These are phyloP conservation scores for Stephanodiscus triporus DNA, from an alignment of 108 stramenopile genomes.

Conservation along the genomic window DNA sequence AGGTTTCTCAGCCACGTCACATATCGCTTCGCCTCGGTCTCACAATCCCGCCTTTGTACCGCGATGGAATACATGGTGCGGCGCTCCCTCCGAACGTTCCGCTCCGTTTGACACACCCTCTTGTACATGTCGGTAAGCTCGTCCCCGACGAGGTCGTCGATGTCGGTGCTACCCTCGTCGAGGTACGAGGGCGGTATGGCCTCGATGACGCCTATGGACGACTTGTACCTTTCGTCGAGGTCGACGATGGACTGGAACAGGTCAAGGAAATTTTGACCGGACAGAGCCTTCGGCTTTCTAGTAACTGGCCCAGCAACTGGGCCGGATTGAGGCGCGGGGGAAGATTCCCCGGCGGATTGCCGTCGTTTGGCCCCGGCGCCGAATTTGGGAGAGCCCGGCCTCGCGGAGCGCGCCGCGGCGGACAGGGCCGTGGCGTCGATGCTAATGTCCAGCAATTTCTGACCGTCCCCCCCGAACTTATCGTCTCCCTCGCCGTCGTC, in stretches of 20 bases:
- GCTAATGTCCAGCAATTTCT: conserved; percentile 47
- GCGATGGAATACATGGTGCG: conserved; percentile 66
- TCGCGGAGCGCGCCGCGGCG: conserved; percentile 12
- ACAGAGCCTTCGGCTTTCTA: conserved; percentile 40
- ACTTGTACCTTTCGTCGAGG: conserved; percentile 45
- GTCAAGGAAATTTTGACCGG: conserved; percentile 33
- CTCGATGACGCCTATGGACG: conserved; percentile 21
- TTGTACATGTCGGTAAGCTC: conserved; percentile 58
- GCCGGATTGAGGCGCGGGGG: conserved; percentile 15
- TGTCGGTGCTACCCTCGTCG: conserved; percentile 17
- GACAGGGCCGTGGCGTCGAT: conserved; percentile 45
- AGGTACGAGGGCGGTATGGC: conserved; percentile 38
- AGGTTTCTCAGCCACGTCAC: conserved; percentile 72
- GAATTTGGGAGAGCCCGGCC: conserved; percentile 8
- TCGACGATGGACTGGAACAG: conserved; percentile 36
- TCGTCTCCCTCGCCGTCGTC: conserved; percentile 56
- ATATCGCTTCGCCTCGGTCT: conserved; percentile 69
- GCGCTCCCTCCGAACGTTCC: conserved; percentile 47
- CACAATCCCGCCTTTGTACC: conserved; percentile 49
- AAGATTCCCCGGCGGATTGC: conserved; percentile 18
- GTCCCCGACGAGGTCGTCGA: conserved; percentile 48
- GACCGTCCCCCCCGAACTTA: conserved; percentile 54
- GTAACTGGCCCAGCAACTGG: not conserved
- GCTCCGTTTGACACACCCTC: conserved; percentile 45
- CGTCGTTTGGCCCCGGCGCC: conserved; percentile 53